A percentile compares a stretch with the other conserved stretches of the same genome.
Evolutionary conservation across 2,329 filamentous ascomycete species (phyloP).

Genomic region (Madurella fahalii): DNA sequence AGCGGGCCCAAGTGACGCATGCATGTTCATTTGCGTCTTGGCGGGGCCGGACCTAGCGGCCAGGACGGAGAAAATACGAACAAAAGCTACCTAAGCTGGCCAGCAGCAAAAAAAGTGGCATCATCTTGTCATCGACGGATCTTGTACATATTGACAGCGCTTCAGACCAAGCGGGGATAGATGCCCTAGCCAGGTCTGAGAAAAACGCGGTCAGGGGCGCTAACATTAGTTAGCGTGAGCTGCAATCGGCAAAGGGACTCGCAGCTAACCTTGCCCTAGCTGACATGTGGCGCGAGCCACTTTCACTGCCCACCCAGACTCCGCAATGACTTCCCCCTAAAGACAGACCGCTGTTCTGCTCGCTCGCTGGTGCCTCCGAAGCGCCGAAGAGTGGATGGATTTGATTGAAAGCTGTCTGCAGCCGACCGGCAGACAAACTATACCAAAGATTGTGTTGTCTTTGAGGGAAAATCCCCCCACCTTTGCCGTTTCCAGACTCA

Average conservation of each 20-base stretch:
- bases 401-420: background rate
- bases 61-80: slow-evolving; percentile 7
- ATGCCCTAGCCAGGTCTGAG: no score
- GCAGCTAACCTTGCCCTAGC: slow-evolving; percentile 3
- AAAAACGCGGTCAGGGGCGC: no score
- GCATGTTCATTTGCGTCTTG: background rate
- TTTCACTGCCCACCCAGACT: background rate
- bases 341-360: background rate
- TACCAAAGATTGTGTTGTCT: no score
- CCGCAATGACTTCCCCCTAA: slow-evolving; percentile 14
- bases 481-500: no score
- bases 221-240: background rate
- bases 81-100: background rate
- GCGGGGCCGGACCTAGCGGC: slow-evolving; percentile 2
- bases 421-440: no score
- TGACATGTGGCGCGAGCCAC: background rate
- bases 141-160: background rate
- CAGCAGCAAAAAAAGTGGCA: background rate
- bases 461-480: no score
- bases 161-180: no score
- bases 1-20: slow-evolving; percentile 1
- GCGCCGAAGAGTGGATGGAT: background rate
- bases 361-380: background rate
- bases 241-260: slow-evolving; percentile 1
- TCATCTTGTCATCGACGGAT: background rate